Evolutionary conservation across 2,329 filamentous ascomycete species (phyloP).

Genomic region (Apiospora koreana): DNA sequence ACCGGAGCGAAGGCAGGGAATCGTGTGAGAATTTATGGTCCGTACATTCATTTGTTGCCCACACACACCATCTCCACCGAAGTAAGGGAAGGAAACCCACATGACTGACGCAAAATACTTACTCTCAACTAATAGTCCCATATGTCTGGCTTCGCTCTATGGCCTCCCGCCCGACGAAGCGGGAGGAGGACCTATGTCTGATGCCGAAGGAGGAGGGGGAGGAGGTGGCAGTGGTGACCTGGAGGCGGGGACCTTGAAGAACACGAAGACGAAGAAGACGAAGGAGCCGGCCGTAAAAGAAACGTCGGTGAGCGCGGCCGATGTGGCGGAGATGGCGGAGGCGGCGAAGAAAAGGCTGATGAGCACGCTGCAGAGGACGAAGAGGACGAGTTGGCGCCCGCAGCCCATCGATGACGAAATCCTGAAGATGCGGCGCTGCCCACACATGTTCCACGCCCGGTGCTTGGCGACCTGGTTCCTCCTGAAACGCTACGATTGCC

Average conservation of each 20-base stretch:
- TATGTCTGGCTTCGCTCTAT: conserved; percentile 27
- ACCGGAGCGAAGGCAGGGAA: conserved; percentile 18
- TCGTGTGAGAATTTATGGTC: conserved; percentile 23
- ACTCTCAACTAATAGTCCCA: conserved; percentile 22
- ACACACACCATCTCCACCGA: neutral
- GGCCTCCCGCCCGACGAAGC: conserved; percentile 12
- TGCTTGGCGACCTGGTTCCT: conserved; percentile 43
- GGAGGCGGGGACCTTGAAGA: neutral
- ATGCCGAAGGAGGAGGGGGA: neutral
- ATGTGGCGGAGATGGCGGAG: conserved; percentile 13
- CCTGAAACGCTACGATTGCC: conserved; percentile 37
- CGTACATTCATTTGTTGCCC: conserved; percentile 4
- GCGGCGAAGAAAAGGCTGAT: conserved; percentile 9
- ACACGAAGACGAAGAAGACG: too few species aligned
- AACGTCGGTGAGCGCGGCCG: neutral
- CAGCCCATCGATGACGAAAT: conserved; percentile 32
- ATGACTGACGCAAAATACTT: neutral
- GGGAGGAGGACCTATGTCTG: neutral
- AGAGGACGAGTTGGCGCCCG: neutral
- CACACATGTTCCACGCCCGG: conserved; percentile 40
- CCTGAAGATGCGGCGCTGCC: conserved; percentile 37
- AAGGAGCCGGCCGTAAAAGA: neutral
- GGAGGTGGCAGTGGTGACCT: conserved; percentile 18
- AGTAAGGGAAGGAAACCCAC: neutral
- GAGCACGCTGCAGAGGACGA: neutral